Conservation (phyloP, 768 basidiomycete species). For the Pulveroboletus ravenelii region DNA sequence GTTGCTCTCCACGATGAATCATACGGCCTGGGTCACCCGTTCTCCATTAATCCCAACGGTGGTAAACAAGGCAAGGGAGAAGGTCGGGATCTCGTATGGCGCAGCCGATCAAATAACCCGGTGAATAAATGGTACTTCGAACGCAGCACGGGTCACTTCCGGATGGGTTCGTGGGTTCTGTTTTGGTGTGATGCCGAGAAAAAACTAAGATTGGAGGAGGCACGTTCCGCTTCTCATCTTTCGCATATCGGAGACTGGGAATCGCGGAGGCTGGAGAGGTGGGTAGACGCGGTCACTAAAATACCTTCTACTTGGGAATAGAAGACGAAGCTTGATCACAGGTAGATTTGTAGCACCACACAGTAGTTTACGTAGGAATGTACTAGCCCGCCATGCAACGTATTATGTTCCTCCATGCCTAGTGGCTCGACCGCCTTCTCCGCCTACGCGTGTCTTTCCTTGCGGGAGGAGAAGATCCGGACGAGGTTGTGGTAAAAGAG, state of each 20-base stretch:
- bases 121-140: constrained; percentile 99
- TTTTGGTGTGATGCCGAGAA: constrained; percentile 99
- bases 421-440: constrained; percentile 28
- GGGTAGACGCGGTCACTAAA: constrained; percentile 63
- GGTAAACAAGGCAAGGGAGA: constrained; percentile 86
- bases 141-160: constrained; percentile 84
- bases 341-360: constrained; percentile 14
- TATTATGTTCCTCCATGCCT: background rate
- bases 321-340: constrained; percentile 2
- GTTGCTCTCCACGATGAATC: constrained; percentile 98
- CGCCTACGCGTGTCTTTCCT: constrained; percentile 29
- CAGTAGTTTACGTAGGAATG: background rate
- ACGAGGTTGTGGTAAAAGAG: constrained; percentile 26
- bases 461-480: constrained; percentile 25
- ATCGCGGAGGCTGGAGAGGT: constrained; percentile 59
- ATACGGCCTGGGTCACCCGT: constrained; percentile 90
- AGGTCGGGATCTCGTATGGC: constrained; percentile 95
- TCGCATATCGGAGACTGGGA: constrained; percentile 79
- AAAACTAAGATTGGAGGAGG: constrained; percentile 65
- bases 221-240: constrained; percentile 57
- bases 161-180: constrained; percentile 83
- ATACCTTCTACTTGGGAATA: constrained; percentile 79
- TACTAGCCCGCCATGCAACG: background rate
- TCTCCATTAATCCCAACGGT: constrained; percentile 92
- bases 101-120: constrained; percentile 87